phyloP scores from a whole-genome alignment of 2,329 filamentous ascomycete genomes.

The Colletotrichum liaoningense region DNA sequence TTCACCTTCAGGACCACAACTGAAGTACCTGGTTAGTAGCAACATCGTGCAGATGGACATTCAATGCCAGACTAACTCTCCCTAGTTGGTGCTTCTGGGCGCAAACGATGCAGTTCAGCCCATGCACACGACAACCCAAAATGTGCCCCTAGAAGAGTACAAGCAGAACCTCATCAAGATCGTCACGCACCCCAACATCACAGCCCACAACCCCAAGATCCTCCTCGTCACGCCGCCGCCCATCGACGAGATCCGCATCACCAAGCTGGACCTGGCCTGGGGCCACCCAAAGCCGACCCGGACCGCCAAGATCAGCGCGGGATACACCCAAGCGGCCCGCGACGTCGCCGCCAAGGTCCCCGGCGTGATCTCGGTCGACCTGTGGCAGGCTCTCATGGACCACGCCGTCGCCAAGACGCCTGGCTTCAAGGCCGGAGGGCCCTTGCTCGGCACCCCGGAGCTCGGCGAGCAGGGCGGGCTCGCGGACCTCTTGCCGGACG shows the following conservation, averaged over 20 bases:
- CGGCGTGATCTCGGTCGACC: constrained; percentile 78
- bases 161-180: constrained; percentile 78
- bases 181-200: constrained; percentile 76
- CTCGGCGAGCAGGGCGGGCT: constrained; percentile 63
- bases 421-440: constrained; percentile 63
- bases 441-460: constrained; percentile 61
- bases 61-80: not conserved
- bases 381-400: constrained; percentile 83
- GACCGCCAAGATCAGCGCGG: constrained; percentile 59
- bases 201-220: constrained; percentile 77
- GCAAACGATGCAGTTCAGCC: constrained; percentile 84
- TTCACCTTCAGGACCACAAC: constrained; percentile 63
- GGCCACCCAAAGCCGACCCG: constrained; percentile 58
- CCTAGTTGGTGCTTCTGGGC: constrained; percentile 77
- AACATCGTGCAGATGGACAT: not conserved
- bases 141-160: constrained; percentile 82
- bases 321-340: constrained; percentile 71
- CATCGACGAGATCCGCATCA: constrained; percentile 77
- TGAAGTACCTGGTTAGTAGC: constrained; percentile 73
- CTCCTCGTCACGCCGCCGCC: constrained; percentile 87
- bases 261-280: constrained; percentile 55
- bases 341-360: constrained; percentile 75
- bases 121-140: constrained; percentile 72
- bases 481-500: constrained; percentile 65
- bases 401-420: constrained; percentile 70